Percentiles rank a stretch among this genome's conserved stretches.
phyloP scores from a whole-genome alignment of 768 basidiomycete species.

The Tephrocybe rancida region DNA sequence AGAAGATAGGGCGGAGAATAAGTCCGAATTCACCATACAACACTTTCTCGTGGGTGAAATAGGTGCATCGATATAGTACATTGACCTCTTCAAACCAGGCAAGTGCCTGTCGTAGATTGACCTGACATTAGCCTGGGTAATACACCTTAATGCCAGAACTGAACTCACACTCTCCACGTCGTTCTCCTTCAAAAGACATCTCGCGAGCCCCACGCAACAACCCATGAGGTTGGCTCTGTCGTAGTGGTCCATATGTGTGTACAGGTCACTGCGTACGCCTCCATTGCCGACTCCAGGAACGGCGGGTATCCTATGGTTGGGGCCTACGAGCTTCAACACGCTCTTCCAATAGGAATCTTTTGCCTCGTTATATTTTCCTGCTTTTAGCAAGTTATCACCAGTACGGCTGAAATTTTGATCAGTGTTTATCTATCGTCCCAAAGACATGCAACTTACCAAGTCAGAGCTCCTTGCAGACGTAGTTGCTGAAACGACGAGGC shows the following conservation, averaged over 20 bases:
- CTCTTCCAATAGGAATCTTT: slow-evolving; percentile 13
- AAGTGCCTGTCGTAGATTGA: no score
- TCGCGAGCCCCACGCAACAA: slow-evolving; percentile 19
- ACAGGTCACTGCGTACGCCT: slow-evolving; percentile 9
- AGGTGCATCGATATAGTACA: slow-evolving; percentile 23
- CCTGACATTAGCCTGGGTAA: no score
- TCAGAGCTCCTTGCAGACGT: no score
- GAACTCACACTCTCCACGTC: slow-evolving; percentile 13
- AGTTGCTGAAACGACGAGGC: no score
- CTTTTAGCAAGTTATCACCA: slow-evolving; percentile 12
- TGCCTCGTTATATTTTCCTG: slow-evolving; percentile 9
- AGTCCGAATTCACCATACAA: slow-evolving; percentile 8
- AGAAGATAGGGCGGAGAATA: neutral
- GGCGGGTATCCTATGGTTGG: slow-evolving; percentile 12
- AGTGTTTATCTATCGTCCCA: no score
- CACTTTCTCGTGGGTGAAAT: slow-evolving; percentile 12
- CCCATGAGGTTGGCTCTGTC: slow-evolving; percentile 22
- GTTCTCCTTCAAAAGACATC: slow-evolving; percentile 16
- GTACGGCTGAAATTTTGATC: no score
- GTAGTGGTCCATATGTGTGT: slow-evolving; percentile 6
- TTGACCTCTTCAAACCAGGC: slow-evolving; percentile 31
- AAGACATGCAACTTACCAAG: no score
- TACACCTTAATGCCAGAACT: no score
- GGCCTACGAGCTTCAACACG: slow-evolving; percentile 13
- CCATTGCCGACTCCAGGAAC: slow-evolving; percentile 12